Base-by-base conservation (phyloP, 345 rosid genomes). In the Linum trigynum region DNA sequence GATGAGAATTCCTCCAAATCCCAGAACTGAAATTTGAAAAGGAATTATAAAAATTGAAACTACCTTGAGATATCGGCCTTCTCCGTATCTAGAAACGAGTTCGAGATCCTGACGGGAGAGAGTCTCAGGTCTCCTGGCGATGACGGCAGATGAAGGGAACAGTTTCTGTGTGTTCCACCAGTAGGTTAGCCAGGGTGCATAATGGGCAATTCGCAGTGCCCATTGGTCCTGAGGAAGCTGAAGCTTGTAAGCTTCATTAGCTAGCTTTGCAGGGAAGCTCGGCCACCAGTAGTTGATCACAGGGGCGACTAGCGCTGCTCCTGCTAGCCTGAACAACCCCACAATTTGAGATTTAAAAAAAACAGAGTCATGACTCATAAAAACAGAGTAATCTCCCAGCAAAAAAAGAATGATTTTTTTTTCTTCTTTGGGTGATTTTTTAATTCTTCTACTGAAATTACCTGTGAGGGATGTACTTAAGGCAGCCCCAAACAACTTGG, bases 131-230 rank as follows among this genome's bases (percentile, higher is more conserved):
- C 37, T 72, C 14, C 68, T 50, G 32, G 71, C 12, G 72, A 80
- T 57, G 39, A 80, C 68, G 11, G 78, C 65, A 6, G 62, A 83
- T 38, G 64, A 66, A 23, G 87, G 87, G 68, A 85, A 83, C 71
- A 72, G 66, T 16, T 74, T 85, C 72, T 85, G 86, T 51, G 80
- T 83, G 71, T 77, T 71, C 90, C 87, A 85, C 86, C 87, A 83
- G 78, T 85, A 83, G 0, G 72, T 2, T 1, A 83, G 79, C 56
- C 70, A 66, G 16, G 87, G 87, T 38, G 63, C 48, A 59, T 75
- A 68, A 64, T 83, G 90, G 1, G 90, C 81, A 45, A 83, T 67
- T 39, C 79, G 69, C 38, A 81, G 67, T 16, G 77, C 68, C 62
- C 78, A 65, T 71, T 78, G 84, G 66, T 83, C 87, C 50, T 72